Conservation (phyloP, 2,329 filamentous ascomycete genomes). For the Tolypocladium cylindrosporum region DNA sequence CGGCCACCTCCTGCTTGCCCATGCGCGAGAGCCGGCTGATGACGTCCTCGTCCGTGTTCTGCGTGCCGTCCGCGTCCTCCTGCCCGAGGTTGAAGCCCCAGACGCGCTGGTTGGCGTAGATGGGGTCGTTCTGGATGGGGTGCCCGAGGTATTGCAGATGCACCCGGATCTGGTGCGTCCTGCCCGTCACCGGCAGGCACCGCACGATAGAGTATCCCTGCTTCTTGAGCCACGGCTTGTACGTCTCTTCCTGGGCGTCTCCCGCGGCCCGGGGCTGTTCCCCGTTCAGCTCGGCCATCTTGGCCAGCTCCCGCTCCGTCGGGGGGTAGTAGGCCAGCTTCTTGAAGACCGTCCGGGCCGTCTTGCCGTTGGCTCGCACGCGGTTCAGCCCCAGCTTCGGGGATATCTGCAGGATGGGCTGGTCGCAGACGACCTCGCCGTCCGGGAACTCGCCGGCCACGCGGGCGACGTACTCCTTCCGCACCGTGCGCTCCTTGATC, state of each 20-base stretch:
- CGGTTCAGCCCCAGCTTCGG: slow-evolving; percentile 91
- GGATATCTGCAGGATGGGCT: slow-evolving; percentile 88
- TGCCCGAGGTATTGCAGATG: slow-evolving; percentile 92
- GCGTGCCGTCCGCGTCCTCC: slow-evolving; percentile 52
- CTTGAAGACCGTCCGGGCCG: slow-evolving; percentile 84
- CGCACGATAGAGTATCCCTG: slow-evolving; percentile 90
- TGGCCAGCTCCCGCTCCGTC: slow-evolving; percentile 10
- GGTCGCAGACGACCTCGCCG: slow-evolving; percentile 82
- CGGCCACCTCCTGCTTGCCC: slow-evolving; percentile 88
- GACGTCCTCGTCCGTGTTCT: slow-evolving; percentile 78
- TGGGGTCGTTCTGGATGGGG: slow-evolving; percentile 94
- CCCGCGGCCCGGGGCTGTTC: slow-evolving; percentile 11
- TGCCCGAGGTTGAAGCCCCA: slow-evolving; percentile 74
- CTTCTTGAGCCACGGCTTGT: slow-evolving; percentile 38
- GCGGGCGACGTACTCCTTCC: slow-evolving; percentile 90
- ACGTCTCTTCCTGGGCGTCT: slow-evolving; percentile 9
- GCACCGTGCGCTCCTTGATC: slow-evolving; percentile 70
- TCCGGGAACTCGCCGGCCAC: slow-evolving; percentile 89
- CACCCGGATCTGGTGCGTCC: slow-evolving; percentile 90
- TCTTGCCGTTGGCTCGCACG: slow-evolving; percentile 86
- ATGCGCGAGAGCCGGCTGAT: slow-evolving; percentile 77
- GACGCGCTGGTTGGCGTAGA: slow-evolving; percentile 89
- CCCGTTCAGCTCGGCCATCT: slow-evolving; percentile 3
- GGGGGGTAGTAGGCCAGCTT: slow-evolving; percentile 84
- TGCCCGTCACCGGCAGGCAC: slow-evolving; percentile 83